These are phyloP conservation scores for Penicillium capsulatum DNA, from an alignment of 2,329 filamentous ascomycete species.

Conservation along the genomic window DNA sequence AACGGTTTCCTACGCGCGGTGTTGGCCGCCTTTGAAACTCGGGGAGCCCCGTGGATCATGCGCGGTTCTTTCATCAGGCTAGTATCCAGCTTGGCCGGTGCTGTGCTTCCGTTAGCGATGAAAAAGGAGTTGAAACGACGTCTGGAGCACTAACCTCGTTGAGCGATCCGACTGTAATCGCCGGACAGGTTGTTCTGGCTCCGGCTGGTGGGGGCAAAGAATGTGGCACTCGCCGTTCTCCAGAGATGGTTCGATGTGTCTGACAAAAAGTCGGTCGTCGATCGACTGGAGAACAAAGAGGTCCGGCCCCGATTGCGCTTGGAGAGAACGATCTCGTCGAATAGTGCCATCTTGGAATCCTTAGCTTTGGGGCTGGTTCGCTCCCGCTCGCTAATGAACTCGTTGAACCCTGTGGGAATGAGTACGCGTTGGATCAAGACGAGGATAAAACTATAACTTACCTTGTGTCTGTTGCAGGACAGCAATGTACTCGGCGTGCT, in stretches of 20 bases:
- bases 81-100: conserved; percentile 79
- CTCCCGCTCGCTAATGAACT: conserved; percentile 63
- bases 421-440: neutral
- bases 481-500: conserved; percentile 61
- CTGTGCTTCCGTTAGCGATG: conserved; percentile 43
- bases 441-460: conserved; percentile 21
- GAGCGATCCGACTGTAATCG: conserved; percentile 51
- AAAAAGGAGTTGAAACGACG: neutral
- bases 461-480: conserved; percentile 63
- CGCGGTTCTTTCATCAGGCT: conserved; percentile 88
- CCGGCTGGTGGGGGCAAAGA: conserved; percentile 52
- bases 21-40: conserved; percentile 48
- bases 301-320: conserved; percentile 60
- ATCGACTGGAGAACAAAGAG: conserved; percentile 51
- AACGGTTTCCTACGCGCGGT: conserved; percentile 42
- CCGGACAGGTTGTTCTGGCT: conserved; percentile 41
- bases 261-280: conserved; percentile 54
- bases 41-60: conserved; percentile 81
- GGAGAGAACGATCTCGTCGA: conserved; percentile 62
- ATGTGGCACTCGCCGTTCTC: conserved; percentile 57
- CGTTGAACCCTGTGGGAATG: conserved; percentile 51
- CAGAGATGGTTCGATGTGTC: conserved; percentile 62
- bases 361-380: conserved; percentile 48
- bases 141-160: conserved; percentile 42
- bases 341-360: conserved; percentile 56